phyloP scores from a whole-genome alignment of 805 yeast genomes.

The Candida sphagnicola region DNA sequence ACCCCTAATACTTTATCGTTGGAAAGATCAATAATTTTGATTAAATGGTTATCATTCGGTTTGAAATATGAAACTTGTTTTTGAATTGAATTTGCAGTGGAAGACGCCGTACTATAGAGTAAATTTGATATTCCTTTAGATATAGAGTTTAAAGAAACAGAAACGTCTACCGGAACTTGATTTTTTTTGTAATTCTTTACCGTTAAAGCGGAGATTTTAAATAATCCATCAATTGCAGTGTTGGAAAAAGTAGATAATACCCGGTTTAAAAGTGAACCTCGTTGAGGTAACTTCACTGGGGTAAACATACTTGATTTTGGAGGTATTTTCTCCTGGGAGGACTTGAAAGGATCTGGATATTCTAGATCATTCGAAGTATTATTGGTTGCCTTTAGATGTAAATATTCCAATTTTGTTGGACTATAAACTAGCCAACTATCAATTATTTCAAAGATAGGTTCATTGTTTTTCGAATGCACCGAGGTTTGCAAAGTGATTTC shows the following conservation, averaged over 20 bases:
- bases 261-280: slow-evolving; percentile 44
- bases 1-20: slow-evolving; percentile 34
- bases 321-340: background rate
- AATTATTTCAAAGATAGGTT: slow-evolving; percentile 45
- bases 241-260: slow-evolving; percentile 47
- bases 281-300: slow-evolving; percentile 43
- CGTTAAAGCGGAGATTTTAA: slow-evolving; percentile 40
- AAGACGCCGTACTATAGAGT: slow-evolving; percentile 30
- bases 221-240: slow-evolving; percentile 49
- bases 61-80: slow-evolving; percentile 16
- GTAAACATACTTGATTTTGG: slow-evolving; percentile 23
- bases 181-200: slow-evolving; percentile 22
- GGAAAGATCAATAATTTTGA: slow-evolving; percentile 46
- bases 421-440: slow-evolving; percentile 49
- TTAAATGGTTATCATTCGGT: slow-evolving; percentile 30
- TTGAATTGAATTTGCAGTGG: slow-evolving; percentile 21
- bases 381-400: slow-evolving; percentile 21
- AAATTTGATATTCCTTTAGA: slow-evolving; percentile 29
- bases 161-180: slow-evolving; percentile 2
- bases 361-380: slow-evolving; percentile 3
- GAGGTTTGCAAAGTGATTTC: slow-evolving; percentile 28
- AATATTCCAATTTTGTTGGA: slow-evolving; percentile 36
- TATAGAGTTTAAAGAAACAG: slow-evolving; percentile 20
- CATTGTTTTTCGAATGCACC: slow-evolving; percentile 19
- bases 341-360: slow-evolving; percentile 3